Conservation (phyloP, 192 early-diverging fungal species). For the Glomus cerebriforme region DNA sequence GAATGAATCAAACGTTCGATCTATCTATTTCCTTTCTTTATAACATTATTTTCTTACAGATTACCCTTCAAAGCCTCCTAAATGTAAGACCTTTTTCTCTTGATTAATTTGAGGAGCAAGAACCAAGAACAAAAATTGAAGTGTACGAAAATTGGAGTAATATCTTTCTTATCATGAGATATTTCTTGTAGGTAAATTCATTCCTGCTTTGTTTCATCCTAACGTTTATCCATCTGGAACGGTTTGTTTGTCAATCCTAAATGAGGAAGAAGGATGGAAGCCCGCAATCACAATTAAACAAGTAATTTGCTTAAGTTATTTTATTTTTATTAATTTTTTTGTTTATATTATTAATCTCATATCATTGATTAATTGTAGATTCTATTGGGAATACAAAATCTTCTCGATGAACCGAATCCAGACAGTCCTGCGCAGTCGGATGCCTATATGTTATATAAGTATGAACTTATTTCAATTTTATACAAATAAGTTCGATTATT, state of each 20-base stretch:
- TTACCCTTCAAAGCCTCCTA: conserved; percentile 52
- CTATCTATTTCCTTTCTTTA: conserved; percentile 6
- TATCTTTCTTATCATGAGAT: neutral
- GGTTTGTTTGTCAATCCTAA: conserved; percentile 95
- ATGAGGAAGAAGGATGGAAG: conserved; percentile 94
- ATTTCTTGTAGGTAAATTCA: conserved; percentile 60
- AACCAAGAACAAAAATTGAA: no score
- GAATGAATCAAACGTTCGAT: conserved; percentile 22
- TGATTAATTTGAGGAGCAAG: no score
- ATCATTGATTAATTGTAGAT: conserved; percentile 49
- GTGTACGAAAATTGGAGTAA: no score
- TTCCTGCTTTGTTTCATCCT: conserved; percentile 81
- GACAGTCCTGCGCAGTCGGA: conserved; percentile 85
- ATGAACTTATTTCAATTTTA: conserved; percentile 19
- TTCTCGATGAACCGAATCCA: conserved; percentile 91
- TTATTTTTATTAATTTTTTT: neutral
- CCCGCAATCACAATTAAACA: conserved; percentile 98
- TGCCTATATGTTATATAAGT: conserved; percentile 73
- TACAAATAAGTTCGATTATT: neutral
- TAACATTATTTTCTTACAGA: conserved; percentile 32
- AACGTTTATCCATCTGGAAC: conserved; percentile 98
- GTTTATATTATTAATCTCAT: neutral
- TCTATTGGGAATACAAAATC: conserved; percentile 87
- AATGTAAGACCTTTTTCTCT: conserved; percentile 39
- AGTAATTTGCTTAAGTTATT: conserved; percentile 33